A percentile compares a stretch with the other conserved stretches of the same genome.
These are phyloP conservation scores for Malassezia globosa DNA, from an alignment of 1,284 basidiomycete genomes.

Conservation along the genomic window DNA sequence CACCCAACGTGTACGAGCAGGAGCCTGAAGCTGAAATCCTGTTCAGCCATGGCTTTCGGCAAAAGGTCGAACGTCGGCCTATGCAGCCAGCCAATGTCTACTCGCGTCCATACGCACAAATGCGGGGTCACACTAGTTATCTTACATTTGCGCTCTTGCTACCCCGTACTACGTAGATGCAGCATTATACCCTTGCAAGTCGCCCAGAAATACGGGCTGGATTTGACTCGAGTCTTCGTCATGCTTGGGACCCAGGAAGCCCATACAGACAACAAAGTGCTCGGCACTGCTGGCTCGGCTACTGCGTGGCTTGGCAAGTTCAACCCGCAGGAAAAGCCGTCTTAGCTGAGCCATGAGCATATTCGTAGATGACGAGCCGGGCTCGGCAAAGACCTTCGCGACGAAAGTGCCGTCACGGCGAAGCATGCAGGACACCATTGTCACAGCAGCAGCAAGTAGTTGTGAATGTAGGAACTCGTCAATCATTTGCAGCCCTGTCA, in stretches of 20 bases:
- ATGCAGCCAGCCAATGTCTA: constrained; percentile 9
- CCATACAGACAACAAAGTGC: constrained; percentile 53
- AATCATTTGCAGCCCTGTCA: constrained; percentile 54
- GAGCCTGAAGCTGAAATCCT: constrained; percentile 13
- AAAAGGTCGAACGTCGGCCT: constrained; percentile 5
- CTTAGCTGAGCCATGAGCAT: constrained; percentile 31
- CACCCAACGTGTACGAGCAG: not conserved
- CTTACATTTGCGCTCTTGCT: constrained; percentile 43
- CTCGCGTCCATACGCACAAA: constrained; percentile 21
- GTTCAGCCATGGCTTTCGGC: constrained; percentile 14
- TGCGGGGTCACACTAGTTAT: constrained; percentile 44
- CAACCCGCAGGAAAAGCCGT: constrained; percentile 49
- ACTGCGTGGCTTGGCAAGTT: constrained; percentile 48
- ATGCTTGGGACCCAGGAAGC: constrained; percentile 35
- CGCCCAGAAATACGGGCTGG: constrained; percentile 10
- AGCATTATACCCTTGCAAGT: constrained; percentile 17
- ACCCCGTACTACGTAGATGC: constrained; percentile 19
- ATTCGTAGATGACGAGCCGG: constrained; percentile 11
- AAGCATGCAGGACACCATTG: constrained; percentile 53
- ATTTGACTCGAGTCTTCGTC: not conserved
- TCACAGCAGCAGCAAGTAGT: constrained; percentile 52
- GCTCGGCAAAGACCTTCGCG: constrained; percentile 53
- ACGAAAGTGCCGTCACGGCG: constrained; percentile 52
- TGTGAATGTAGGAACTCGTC: constrained; percentile 56
- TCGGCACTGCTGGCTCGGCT: constrained; percentile 46